phyloP scores from a whole-genome alignment of 371 early-diverging fungal genomes.

The Chytridium lagenaria region DNA sequence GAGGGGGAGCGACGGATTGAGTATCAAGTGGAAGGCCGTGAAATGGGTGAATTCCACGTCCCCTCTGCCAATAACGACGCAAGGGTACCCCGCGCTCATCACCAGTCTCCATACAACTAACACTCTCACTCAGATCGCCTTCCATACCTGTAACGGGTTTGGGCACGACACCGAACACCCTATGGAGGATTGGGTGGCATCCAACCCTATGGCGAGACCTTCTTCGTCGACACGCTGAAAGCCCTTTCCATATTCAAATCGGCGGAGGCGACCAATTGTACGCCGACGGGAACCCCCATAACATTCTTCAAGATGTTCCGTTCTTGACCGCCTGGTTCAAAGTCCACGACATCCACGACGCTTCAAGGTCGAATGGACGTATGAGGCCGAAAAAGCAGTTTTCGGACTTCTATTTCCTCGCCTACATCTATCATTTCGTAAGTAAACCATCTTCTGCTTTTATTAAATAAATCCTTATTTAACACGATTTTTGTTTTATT shows the following conservation, averaged over 20 bases:
- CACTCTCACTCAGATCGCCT: constrained; percentile 23
- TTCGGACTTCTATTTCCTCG: constrained; percentile 18
- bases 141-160: constrained; percentile 28
- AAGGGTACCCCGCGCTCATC: background rate
- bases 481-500: background rate
- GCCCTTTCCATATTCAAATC: constrained; percentile 79
- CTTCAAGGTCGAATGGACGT: constrained; percentile 11
- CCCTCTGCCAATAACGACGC: constrained; percentile 13
- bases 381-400: constrained; percentile 9
- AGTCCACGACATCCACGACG: constrained; percentile 12
- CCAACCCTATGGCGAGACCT: constrained; percentile 61
- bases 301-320: constrained; percentile 16
- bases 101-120: too few relatives aligned
- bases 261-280: constrained; percentile 94
- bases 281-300: constrained; percentile 55
- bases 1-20: constrained; percentile 14
- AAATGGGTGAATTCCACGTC: constrained; percentile 22
- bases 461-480: background rate
- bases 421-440: constrained; percentile 22
- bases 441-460: background rate
- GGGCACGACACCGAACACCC: constrained; percentile 19
- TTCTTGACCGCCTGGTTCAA: constrained; percentile 6
- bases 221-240: constrained; percentile 66
- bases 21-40: constrained; percentile 14
- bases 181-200: constrained; percentile 22